Percentiles rank a stretch among this genome's conserved stretches.
Conservation (phyloP, 129 eudicot species). For the Centella asiatica region DNA sequence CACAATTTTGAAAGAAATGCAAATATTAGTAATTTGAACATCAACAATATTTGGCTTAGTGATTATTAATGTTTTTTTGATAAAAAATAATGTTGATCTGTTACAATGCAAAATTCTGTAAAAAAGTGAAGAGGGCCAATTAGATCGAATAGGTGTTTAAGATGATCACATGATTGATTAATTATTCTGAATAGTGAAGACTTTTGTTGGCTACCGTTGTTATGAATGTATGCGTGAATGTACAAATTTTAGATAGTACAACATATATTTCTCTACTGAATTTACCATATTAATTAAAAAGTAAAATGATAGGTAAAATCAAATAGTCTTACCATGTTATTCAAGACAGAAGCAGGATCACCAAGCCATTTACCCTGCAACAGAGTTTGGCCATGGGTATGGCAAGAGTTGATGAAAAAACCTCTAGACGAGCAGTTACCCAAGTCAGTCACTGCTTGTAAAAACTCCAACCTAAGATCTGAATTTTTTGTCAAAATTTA, state of each 20-base stretch:
- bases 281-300: too few relatives aligned
- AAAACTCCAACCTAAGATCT: constrained; percentile 4
- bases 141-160: too few relatives aligned
- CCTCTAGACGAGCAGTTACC: constrained; percentile 4
- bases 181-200: too few relatives aligned
- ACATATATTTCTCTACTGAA: too few relatives aligned
- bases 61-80: background rate
- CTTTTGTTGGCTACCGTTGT: too few relatives aligned
- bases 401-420: constrained; percentile 11
- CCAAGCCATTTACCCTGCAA: constrained; percentile 15
- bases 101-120: too few relatives aligned
- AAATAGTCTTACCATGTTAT: background rate
- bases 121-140: too few relatives aligned
- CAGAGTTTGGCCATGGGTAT: constrained; percentile 10
- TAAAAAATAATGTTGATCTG: background rate
- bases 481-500: background rate
- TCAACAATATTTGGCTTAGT: too few relatives aligned
- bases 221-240: too few relatives aligned
- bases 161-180: too few relatives aligned
- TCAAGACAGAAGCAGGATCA: constrained; percentile 5
- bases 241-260: background rate
- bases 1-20: too few relatives aligned
- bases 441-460: background rate
- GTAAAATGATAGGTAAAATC: background rate
- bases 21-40: background rate